These are phyloP conservation scores for Cylindrotheca closterium DNA, from an alignment of 108 stramenopile species.

Conservation along the genomic window DNA sequence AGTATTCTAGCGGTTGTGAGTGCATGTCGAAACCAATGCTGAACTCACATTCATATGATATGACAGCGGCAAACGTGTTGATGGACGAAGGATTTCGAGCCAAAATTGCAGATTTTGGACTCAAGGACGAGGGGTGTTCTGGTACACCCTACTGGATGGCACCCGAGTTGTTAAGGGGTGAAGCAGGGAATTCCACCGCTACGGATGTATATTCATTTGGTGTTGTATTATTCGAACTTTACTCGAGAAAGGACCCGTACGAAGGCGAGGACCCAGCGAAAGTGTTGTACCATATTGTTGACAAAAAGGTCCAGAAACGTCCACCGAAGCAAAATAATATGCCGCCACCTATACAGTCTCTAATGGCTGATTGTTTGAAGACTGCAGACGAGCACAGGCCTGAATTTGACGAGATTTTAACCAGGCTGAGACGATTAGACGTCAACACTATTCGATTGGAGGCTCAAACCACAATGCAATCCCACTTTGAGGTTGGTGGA, in stretches of 20 bases:
- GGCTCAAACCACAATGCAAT: not conserved
- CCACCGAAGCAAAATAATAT: conserved; percentile 1
- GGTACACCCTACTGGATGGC: conserved; percentile 99
- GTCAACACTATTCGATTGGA: not conserved
- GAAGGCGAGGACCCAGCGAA: conserved; percentile 39
- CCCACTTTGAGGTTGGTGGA: not conserved
- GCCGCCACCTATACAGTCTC: not conserved
- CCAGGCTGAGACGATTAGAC: not conserved
- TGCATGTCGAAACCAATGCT: too few relatives aligned
- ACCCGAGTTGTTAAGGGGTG: conserved; percentile 68
- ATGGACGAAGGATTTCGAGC: conserved; percentile 54
- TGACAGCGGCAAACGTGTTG: conserved; percentile 49
- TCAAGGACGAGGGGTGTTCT: conserved; percentile 63
- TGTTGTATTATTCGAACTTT: conserved; percentile 57
- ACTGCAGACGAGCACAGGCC: not conserved
- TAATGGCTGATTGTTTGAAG: conserved; percentile 30
- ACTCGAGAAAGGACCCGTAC: conserved; percentile 55
- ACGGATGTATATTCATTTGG: conserved; percentile 70
- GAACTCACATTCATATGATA: too few relatives aligned
- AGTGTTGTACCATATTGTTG: conserved; percentile 36
- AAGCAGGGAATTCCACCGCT: conserved; percentile 38
- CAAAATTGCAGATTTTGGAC: conserved; percentile 65
- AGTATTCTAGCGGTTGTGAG: too few relatives aligned
- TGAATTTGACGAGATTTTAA: not conserved
- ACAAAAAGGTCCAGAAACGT: conserved; percentile 13